Base-by-base conservation (phyloP, 1,284 basidiomycete genomes). In the Trichosporon ovoides region DNA sequence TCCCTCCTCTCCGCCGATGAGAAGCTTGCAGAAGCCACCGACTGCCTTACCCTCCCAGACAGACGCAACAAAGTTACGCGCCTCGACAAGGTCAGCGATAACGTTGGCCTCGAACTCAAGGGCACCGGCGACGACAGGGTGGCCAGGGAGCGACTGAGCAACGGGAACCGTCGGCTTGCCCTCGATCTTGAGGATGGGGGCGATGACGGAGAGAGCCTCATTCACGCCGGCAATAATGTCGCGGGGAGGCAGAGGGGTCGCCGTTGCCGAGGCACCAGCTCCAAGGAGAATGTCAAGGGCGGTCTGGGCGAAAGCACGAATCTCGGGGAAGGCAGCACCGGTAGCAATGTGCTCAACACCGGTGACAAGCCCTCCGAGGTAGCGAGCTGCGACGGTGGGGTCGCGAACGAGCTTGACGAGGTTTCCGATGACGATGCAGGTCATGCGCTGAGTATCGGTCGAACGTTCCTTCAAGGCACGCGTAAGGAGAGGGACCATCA, bases 381-480 rank as follows among this genome's bases (percentile, higher is more conserved):
- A 95, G 50, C 84, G 83, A 11, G 91, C 92, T 50, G 96, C 95
- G 55, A 97, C 85, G 63, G 84, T 87, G 5, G 91, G 90, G 70
- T 96, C 87, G 59, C 95, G 87, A 48, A 98, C 96, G 57, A 98
- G 87, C 80, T 98, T 98, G 78, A 98, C 95, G 57, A 98, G 83
- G 79, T 98, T 98, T 74, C 95, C 93, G 61, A 95, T 86, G 68
- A 98, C 90, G 56, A 98, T 88, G 60, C 95, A 92, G 55, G 77
- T 78, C 77, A 79, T 78, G 61, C 91, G 86, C 72, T 92, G 90
- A 20, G 91, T 90, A 73, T 97, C 93, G 85, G 94, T 96, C 64
- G 91, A 94, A 66, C 95, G 85, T 77, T 98, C 95, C 73, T 95
- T 95, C 66, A 98, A 81, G 7, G 92, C 95, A 72, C 96, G 91